Percentiles rank a stretch among this genome's conserved stretches.
phyloP scores from a whole-genome alignment of 371 early-diverging fungal species.

The Mycotypha africana region DNA sequence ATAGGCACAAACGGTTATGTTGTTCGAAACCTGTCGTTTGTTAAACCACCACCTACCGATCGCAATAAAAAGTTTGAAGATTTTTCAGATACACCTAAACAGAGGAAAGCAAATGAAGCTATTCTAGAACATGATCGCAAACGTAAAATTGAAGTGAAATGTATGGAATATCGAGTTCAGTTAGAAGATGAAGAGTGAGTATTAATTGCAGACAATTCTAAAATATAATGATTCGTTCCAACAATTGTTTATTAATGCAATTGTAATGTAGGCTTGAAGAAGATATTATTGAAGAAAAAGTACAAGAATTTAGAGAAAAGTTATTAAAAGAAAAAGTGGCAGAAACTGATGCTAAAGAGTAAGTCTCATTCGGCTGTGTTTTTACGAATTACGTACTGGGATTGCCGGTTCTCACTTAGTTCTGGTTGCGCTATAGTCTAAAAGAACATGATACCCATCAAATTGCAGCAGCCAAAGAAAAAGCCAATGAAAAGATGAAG shows the following conservation, averaged over 20 bases:
- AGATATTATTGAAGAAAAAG: conserved; percentile 12
- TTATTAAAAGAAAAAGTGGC: conserved; percentile 43
- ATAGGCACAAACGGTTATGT: conserved; percentile 88
- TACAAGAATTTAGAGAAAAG: conserved; percentile 13
- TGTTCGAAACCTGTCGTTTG: conserved; percentile 77
- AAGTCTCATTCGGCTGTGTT: conserved; percentile 1
- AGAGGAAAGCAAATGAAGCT: conserved; percentile 68
- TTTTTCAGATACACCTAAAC: conserved; percentile 29
- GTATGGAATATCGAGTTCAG: conserved; percentile 69
- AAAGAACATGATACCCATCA: conserved; percentile 65
- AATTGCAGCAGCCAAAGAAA: conserved; percentile 64
- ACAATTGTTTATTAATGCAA: neutral
- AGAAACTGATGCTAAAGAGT: conserved; percentile 38
- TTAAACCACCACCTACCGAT: conserved; percentile 44
- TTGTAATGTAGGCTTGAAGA: conserved; percentile 9
- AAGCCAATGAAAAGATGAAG: conserved; percentile 60
- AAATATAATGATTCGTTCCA: neutral
- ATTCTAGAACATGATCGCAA: conserved; percentile 85
- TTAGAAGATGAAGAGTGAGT: conserved; percentile 79
- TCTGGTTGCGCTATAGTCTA: conserved; percentile 21
- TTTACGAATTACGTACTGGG: no score
- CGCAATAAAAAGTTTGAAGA: conserved; percentile 29
- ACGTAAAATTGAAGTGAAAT: conserved; percentile 82
- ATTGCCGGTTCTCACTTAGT: no score
- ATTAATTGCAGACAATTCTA: neutral